Evolutionary conservation across 2,329 filamentous ascomycete species (phyloP), one percentile per base, ranked within the genome.

Genomic region (Aspergillus flavus): DNA sequence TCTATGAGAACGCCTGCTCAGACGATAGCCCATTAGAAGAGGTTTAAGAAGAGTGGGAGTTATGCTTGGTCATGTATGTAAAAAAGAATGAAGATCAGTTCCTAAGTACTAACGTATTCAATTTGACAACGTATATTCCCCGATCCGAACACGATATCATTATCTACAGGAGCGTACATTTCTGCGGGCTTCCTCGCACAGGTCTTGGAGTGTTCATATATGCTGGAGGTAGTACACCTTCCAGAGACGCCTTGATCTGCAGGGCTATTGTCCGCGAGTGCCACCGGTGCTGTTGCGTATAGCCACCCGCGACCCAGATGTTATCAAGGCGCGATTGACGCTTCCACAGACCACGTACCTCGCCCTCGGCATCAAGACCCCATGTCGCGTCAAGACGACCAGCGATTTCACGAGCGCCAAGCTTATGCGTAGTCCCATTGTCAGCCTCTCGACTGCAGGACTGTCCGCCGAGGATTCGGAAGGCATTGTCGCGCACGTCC

Each of bases 301-400:
- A 80, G 0, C 81, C 82, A 14, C 82, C 82, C 69, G 78, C 78
- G 57, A 82, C 80, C 76, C 79, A 84, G 57, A 76, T 74, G 21
- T 79, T 79, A 11, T 70, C 64, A 14, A 67, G 58, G 19, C 34
- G 60, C n/a, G 41, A 32, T 36, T 72, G 65, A 4, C 69, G 74
- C 68, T 79, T 80, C 74, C 77, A 80, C 66, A 81, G 61, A 0
- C 80, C 79, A 0, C 78, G 73, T 23, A 81, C 62, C 69, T 82
- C 80, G 6, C 80, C 80, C 65, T 83, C 81, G 2, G 50, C 65
- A 62, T 82, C 80, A 1, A 81, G 62, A 0, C 79, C 80, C 77
- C 78, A 81, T 0, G 79, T 79, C 1, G 72, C 70, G 45, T 83
- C 80, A 6, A 81, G 36, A 10, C 74, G 68, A 28, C 78, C 73